phyloP scores from a whole-genome alignment of 2,329 filamentous ascomycete species.

The Talaromyces sp. region DNA sequence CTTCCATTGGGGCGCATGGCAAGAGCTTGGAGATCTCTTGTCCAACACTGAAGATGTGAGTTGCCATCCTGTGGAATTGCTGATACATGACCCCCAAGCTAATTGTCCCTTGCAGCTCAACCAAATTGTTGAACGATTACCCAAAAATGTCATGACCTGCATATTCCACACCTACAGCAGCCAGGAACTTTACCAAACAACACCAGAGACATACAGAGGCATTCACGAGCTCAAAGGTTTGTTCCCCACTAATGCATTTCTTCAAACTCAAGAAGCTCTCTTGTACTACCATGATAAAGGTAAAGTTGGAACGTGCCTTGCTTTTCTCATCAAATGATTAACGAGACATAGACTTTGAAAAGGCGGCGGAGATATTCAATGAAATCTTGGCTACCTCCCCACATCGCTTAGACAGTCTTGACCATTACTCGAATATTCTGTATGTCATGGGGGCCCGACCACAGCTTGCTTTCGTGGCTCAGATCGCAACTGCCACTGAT shows the following conservation, averaged over 20 bases:
- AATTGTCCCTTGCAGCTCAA: slow-evolving; percentile 60
- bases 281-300: slow-evolving; percentile 85
- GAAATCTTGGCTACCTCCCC: slow-evolving; percentile 69
- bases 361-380: slow-evolving; percentile 64
- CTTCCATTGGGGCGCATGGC: slow-evolving; percentile 97
- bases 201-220: slow-evolving; percentile 70
- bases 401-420: slow-evolving; percentile 80
- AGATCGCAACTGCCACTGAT: slow-evolving; percentile 86
- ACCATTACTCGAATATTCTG: slow-evolving; percentile 96
- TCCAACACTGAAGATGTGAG: slow-evolving; percentile 76
- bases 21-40: slow-evolving; percentile 83
- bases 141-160: slow-evolving; percentile 87
- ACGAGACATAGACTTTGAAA: slow-evolving; percentile 57
- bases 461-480: slow-evolving; percentile 88
- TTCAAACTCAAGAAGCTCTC: slow-evolving; percentile 86
- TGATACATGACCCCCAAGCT: slow-evolving; percentile 10
- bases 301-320: too few species aligned
- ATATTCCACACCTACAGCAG: slow-evolving; percentile 92
- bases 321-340: background rate
- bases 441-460: slow-evolving; percentile 88
- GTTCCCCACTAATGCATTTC: slow-evolving; percentile 85
- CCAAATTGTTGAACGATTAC: slow-evolving; percentile 70
- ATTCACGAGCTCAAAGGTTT: slow-evolving; percentile 78
- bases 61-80: slow-evolving; percentile 36
- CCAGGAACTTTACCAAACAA: slow-evolving; percentile 88